Conservation (phyloP, 306 rosid species). For the Glycine latifolia region DNA sequence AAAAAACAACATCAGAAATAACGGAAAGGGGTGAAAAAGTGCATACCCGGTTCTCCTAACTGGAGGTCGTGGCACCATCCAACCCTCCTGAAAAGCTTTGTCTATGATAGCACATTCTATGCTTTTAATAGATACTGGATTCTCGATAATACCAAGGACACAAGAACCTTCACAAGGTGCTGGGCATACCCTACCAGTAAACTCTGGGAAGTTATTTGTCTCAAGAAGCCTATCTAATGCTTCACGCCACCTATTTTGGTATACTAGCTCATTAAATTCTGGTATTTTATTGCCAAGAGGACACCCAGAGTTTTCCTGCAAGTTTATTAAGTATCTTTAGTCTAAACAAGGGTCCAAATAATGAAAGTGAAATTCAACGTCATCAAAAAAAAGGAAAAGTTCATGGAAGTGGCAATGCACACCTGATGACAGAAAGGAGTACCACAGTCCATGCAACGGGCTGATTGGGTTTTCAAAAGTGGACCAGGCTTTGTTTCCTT, state of each 20-base stretch:
- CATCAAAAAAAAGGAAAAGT: background rate
- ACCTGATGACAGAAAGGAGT: slow-evolving; percentile 32
- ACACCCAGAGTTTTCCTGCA: slow-evolving; percentile 13
- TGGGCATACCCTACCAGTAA: slow-evolving; percentile 27
- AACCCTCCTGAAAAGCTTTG: slow-evolving; percentile 31
- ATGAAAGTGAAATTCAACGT: background rate
- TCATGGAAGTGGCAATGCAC: background rate
- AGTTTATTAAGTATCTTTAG: background rate
- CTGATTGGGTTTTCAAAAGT: slow-evolving; percentile 28
- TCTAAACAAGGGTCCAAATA: background rate
- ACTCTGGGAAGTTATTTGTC: slow-evolving; percentile 31
- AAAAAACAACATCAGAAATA: background rate
- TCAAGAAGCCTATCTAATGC: slow-evolving; percentile 20
- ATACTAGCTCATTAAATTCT: slow-evolving; percentile 21
- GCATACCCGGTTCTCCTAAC: slow-evolving; percentile 4
- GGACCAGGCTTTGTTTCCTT: slow-evolving; percentile 22
- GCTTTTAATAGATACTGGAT: slow-evolving; percentile 23
- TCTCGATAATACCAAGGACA: slow-evolving; percentile 30
- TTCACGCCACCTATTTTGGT: slow-evolving; percentile 27
- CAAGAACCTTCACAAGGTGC: slow-evolving; percentile 34
- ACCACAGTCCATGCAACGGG: slow-evolving; percentile 34
- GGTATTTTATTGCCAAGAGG: slow-evolving; percentile 30
- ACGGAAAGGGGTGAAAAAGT: background rate
- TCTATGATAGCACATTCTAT: slow-evolving; percentile 23
- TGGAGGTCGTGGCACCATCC: slow-evolving; percentile 25